A percentile compares a stretch with the other conserved stretches of the same genome.
Evolutionary conservation across 176 grass and related monocot species (phyloP).

Genomic region (Avena eriantha): DNA sequence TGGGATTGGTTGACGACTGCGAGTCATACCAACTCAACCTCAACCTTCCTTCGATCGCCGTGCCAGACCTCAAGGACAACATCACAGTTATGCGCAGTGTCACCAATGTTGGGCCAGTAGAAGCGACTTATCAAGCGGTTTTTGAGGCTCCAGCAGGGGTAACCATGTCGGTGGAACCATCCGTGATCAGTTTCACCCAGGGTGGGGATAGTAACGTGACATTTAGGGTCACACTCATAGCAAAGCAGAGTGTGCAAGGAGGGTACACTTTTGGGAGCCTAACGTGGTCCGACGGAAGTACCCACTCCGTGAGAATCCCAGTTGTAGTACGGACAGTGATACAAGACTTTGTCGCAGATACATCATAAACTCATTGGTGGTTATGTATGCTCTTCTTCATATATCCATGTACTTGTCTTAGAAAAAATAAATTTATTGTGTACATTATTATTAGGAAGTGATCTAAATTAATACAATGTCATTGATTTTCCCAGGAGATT

Average conservation of each 20-base stretch:
- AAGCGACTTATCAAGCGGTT: no score
- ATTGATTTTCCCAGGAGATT: neutral
- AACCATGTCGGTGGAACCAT: no score
- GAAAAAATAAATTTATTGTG: neutral
- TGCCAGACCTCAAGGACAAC: no score
- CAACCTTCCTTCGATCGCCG: neutral
- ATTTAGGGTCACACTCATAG: no score
- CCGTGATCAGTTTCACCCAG: no score
- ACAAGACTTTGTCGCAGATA: slow-evolving; percentile 45
- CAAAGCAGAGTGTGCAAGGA: neutral
- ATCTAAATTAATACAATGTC: neutral
- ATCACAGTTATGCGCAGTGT: no score
- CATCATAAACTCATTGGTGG: neutral
- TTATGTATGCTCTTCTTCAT: neutral
- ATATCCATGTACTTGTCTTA: neutral
- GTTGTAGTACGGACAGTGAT: slow-evolving; percentile 29
- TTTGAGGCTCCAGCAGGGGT: no score
- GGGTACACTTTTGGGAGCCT: neutral
- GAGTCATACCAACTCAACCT: slow-evolving; percentile 13
- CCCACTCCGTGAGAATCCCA: no score
- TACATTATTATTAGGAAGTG: neutral
- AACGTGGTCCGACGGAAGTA: no score
- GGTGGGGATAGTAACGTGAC: no score
- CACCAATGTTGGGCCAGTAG: no score
- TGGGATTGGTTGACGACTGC: neutral